Evolutionary conservation across 2,329 filamentous ascomycete genomes (phyloP).

Genomic region (Penicillium sp.): DNA sequence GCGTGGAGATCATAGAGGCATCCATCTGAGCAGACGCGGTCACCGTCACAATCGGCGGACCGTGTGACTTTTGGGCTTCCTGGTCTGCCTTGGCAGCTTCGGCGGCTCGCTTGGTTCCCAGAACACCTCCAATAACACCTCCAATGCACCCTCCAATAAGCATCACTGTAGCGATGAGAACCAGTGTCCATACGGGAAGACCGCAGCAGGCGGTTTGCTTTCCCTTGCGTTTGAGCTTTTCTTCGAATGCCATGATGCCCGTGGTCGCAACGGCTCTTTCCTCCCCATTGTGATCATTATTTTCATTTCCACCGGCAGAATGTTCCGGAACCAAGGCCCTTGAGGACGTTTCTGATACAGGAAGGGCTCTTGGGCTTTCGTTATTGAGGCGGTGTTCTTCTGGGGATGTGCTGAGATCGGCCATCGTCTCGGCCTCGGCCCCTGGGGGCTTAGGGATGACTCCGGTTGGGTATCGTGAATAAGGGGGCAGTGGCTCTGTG

Average conservation of each 20-base stretch:
- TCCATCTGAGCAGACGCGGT: slow-evolving; percentile 54
- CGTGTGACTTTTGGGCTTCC: slow-evolving; percentile 13
- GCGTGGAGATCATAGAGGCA: slow-evolving; percentile 50
- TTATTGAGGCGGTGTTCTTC: slow-evolving; percentile 53
- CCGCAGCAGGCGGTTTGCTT: slow-evolving; percentile 51
- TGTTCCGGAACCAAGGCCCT: slow-evolving; percentile 24
- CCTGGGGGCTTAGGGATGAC: slow-evolving; percentile 59
- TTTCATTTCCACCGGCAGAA: slow-evolving; percentile 17
- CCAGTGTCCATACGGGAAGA: slow-evolving; percentile 54
- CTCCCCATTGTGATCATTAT: slow-evolving; percentile 11
- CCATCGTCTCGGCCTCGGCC: slow-evolving; percentile 25
- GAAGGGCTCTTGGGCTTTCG: slow-evolving; percentile 22
- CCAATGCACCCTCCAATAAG: slow-evolving; percentile 54
- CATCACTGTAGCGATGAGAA: slow-evolving; percentile 49
- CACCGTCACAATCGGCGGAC: slow-evolving; percentile 45
- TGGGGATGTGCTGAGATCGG: slow-evolving; percentile 45
- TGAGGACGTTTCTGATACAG: slow-evolving; percentile 38
- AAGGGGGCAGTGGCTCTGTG: slow-evolving; percentile 87
- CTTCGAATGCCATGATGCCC: slow-evolving; percentile 44
- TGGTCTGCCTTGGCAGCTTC: slow-evolving; percentile 27
- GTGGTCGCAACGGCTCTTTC: slow-evolving; percentile 29
- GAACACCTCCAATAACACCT: slow-evolving; percentile 56
- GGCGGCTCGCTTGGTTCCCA: slow-evolving; percentile 47
- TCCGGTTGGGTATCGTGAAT: slow-evolving; percentile 84
- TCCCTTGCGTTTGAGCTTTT: slow-evolving; percentile 49